phyloP scores from a whole-genome alignment of 352 stramenopile species.

The Pythium dissimile region DNA sequence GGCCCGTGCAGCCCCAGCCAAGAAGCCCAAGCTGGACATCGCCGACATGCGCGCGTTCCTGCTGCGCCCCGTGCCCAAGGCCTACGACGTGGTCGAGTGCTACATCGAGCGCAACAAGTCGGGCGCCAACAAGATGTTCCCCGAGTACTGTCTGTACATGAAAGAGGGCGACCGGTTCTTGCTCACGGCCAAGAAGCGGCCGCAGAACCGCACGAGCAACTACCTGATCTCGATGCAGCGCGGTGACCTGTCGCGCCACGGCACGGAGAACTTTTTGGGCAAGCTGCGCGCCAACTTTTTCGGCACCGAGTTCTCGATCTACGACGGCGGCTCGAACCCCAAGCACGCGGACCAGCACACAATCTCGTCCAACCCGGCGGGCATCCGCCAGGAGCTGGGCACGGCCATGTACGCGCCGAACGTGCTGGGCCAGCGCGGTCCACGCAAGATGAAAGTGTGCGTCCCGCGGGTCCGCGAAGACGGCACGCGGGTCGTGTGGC shows the following conservation, averaged over 20 bases:
- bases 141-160: conserved; percentile 90
- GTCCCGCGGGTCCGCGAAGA: conserved; percentile 87
- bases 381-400: conserved; percentile 89
- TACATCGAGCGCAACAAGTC: conserved; percentile 93
- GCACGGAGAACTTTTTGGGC: conserved; percentile 91
- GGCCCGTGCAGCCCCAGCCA: conserved; percentile 28
- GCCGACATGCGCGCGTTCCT: conserved; percentile 78
- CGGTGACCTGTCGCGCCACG: conserved; percentile 89
- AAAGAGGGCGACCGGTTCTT: conserved; percentile 95
- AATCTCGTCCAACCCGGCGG: conserved; percentile 69
- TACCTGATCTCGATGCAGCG: conserved; percentile 94
- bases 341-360: conserved; percentile 84
- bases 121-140: conserved; percentile 92
- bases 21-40: conserved; percentile 82
- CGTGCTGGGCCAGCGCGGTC: conserved; percentile 90
- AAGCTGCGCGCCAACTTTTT: conserved; percentile 97
- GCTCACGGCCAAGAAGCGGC: conserved; percentile 95
- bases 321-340: conserved; percentile 92
- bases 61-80: conserved; percentile 79
- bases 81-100: conserved; percentile 91
- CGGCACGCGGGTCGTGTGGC: conserved; percentile 77
- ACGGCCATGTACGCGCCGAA: conserved; percentile 93
- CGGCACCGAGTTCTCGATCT: conserved; percentile 97
- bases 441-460: conserved; percentile 96
- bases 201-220: conserved; percentile 97